Conservation (phyloP, 2,329 filamentous ascomycete genomes). For the Fusarium equiseti region DNA sequence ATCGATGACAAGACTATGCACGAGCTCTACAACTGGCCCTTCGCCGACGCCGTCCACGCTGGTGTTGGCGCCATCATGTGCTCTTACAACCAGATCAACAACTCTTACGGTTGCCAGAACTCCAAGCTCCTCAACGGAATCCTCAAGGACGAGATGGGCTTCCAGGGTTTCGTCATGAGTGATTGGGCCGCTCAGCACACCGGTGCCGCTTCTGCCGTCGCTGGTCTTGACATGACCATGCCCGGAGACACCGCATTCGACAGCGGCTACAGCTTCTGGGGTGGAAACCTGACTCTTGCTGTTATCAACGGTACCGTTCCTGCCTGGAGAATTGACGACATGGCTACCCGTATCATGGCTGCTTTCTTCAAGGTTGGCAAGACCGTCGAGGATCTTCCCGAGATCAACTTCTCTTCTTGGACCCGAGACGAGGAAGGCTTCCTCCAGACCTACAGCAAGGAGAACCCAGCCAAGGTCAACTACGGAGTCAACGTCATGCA, state of each 20-base stretch:
- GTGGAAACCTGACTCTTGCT: slow-evolving; percentile 86
- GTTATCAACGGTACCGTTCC: slow-evolving; percentile 91
- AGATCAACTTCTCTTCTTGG: slow-evolving; percentile 92
- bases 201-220: slow-evolving; percentile 73
- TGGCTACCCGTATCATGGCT: slow-evolving; percentile 86
- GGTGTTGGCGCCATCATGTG: slow-evolving; percentile 75
- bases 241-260: slow-evolving; percentile 85
- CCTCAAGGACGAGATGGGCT: slow-evolving; percentile 83
- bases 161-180: slow-evolving; percentile 84
- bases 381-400: slow-evolving; percentile 59
- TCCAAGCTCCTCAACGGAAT: slow-evolving; percentile 79
- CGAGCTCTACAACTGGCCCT: slow-evolving; percentile 83
- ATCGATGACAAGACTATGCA: slow-evolving; percentile 80
- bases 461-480: slow-evolving; percentile 77
- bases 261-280: slow-evolving; percentile 81
- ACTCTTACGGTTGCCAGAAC: slow-evolving; percentile 84
- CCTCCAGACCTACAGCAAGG: slow-evolving; percentile 70
- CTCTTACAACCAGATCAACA: slow-evolving; percentile 83
- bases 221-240: slow-evolving; percentile 90
- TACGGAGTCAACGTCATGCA: slow-evolving; percentile 85
- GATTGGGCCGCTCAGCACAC: slow-evolving; percentile 84
- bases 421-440: slow-evolving; percentile 80
- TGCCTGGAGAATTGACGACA: slow-evolving; percentile 89
- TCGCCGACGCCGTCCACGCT: slow-evolving; percentile 77
- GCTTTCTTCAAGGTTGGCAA: slow-evolving; percentile 75